A percentile compares a stretch with the other conserved stretches of the same genome.
These are phyloP conservation scores for Talaromyces sp. DNA, from an alignment of 2,329 filamentous ascomycete genomes.

Conservation along the genomic window DNA sequence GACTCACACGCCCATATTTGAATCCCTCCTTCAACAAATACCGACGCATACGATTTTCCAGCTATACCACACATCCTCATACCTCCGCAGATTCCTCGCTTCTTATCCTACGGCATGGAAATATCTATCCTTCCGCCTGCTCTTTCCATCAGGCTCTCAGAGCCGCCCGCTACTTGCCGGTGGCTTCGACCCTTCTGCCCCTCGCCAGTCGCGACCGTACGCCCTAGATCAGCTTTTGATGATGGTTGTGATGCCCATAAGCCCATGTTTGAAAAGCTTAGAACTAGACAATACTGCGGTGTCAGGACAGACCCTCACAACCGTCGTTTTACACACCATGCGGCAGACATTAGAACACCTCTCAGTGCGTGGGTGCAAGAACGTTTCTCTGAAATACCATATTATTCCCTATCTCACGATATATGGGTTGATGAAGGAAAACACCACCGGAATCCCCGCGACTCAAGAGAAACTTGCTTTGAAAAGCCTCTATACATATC, in stretches of 20 bases:
- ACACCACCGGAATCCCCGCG: constrained; percentile 28
- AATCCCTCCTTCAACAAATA: constrained; percentile 55
- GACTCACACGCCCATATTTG: constrained; percentile 54
- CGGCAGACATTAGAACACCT: constrained; percentile 55
- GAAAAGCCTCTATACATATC: constrained; percentile 58
- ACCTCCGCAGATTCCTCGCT: constrained; percentile 51
- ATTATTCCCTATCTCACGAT: constrained; percentile 55
- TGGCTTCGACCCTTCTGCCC: constrained; percentile 26
- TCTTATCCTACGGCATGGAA: constrained; percentile 59
- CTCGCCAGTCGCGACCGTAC: constrained; percentile 53
- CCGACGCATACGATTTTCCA: constrained; percentile 54
- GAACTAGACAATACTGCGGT: constrained; percentile 60
- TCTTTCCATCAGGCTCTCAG: constrained; percentile 35
- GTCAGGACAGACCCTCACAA: constrained; percentile 53
- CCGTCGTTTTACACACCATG: constrained; percentile 51
- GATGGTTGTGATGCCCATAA: constrained; percentile 53
- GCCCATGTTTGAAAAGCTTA: constrained; percentile 52
- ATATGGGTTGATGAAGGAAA: constrained; percentile 43
- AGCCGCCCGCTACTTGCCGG: constrained; percentile 31
- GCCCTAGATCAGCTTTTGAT: constrained; percentile 55
- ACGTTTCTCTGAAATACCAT: constrained; percentile 61
- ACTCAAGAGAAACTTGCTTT: constrained; percentile 45
- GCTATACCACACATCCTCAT: constrained; percentile 55
- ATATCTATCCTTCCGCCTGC: constrained; percentile 55
- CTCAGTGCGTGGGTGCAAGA: constrained; percentile 60